Evolutionary conservation across 2,329 filamentous ascomycete genomes (phyloP).

Genomic region (Proliferodiscus dingleyae): DNA sequence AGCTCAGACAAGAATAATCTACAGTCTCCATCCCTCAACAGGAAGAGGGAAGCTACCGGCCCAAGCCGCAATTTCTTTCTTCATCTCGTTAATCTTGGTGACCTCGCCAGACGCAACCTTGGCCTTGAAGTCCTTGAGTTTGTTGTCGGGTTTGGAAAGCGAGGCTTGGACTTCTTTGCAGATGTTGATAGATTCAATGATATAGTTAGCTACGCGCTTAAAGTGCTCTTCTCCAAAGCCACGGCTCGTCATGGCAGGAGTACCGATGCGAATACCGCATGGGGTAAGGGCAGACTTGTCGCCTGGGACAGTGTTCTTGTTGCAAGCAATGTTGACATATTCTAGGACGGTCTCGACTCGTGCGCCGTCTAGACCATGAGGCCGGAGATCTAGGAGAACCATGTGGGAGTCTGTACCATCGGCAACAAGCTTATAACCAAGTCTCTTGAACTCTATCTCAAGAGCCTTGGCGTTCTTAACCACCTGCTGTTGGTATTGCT

Average conservation of each 20-base stretch:
- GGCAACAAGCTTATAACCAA: conserved; percentile 91
- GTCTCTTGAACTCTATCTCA: conserved; percentile 74
- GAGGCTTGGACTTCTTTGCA: conserved; percentile 79
- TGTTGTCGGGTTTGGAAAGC: conserved; percentile 96
- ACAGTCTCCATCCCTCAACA: conserved; percentile 62
- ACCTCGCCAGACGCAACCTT: conserved; percentile 78
- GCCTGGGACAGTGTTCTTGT: conserved; percentile 98
- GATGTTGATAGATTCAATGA: conserved; percentile 82
- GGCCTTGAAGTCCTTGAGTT: conserved; percentile 98
- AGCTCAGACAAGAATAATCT: conserved; percentile 19
- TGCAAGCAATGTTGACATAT: conserved; percentile 97
- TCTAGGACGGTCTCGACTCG: conserved; percentile 94
- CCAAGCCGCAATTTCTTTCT: conserved; percentile 87
- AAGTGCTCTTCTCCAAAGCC: conserved; percentile 93
- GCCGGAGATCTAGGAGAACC: conserved; percentile 89
- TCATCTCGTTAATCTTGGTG: conserved; percentile 75
- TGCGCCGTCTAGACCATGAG: conserved; percentile 81
- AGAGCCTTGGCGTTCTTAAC: conserved; percentile 90
- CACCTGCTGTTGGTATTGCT: conserved; percentile 88
- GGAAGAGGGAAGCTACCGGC: conserved; percentile 88
- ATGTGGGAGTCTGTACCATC: conserved; percentile 98
- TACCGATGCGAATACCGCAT: conserved; percentile 91
- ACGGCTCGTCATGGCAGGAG: conserved; percentile 94
- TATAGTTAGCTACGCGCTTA: conserved; percentile 82
- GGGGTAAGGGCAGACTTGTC: conserved; percentile 97